Evolutionary conservation across 306 rosid species (phyloP).

Genomic region (Inga leiocalycina): DNA sequence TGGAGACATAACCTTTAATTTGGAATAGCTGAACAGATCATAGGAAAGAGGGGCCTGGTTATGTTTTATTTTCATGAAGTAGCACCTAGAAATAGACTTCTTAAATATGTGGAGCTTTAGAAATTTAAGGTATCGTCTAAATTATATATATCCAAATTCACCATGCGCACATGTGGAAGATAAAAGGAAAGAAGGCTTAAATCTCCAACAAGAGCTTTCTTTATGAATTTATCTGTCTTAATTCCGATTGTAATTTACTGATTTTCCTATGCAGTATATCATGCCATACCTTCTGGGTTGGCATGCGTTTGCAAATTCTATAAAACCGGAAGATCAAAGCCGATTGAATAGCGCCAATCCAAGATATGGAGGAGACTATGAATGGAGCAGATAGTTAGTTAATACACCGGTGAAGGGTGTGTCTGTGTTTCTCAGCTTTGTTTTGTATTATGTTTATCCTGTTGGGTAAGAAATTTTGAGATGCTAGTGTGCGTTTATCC

Average conservation of each 20-base stretch:
- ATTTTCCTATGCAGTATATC: slow-evolving; percentile 61
- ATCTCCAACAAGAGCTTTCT: not conserved
- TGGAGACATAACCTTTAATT: slow-evolving; percentile 12
- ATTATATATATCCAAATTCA: not conserved
- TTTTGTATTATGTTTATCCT: slow-evolving; percentile 4
- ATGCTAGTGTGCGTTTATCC: not conserved
- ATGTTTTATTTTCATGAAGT: not conserved
- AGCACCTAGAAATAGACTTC: not conserved
- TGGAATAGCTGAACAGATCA: slow-evolving; percentile 18
- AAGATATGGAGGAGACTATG: slow-evolving; percentile 75
- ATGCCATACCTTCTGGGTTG: slow-evolving; percentile 85
- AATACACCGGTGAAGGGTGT: not conserved
- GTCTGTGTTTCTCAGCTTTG: slow-evolving; percentile 15
- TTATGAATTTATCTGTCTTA: not conserved
- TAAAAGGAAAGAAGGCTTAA: not conserved
- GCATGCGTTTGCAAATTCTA: slow-evolving; percentile 78
- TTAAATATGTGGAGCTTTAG: not conserved
- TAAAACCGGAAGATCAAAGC: slow-evolving; percentile 56
- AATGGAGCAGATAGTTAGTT: slow-evolving; percentile 66
- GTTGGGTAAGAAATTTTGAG: slow-evolving; percentile 29
- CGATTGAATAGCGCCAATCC: slow-evolving; percentile 54
- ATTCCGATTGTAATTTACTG: slow-evolving; percentile 4
- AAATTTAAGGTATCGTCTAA: not conserved
- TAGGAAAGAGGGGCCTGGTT: not conserved
- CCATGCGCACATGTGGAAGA: not conserved